Evolutionary conservation across 345 rosid genomes (phyloP).

Genomic region (Salix suchowensis): DNA sequence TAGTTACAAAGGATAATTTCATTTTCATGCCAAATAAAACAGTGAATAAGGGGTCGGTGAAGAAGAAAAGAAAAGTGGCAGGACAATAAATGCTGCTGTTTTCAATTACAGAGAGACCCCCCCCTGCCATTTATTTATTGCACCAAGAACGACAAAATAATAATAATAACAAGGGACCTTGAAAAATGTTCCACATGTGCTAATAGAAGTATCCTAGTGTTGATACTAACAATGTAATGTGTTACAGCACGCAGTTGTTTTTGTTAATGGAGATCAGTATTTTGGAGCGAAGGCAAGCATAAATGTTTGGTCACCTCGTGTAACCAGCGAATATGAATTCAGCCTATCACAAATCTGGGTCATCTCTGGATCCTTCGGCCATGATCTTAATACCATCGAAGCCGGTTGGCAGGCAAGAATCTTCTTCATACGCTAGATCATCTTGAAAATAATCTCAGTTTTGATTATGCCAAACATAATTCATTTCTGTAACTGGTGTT

Average conservation of each 20-base stretch:
- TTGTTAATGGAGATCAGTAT: conserved; percentile 33
- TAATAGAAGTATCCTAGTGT: neutral
- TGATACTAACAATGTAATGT: neutral
- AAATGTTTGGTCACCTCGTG: conserved; percentile 32
- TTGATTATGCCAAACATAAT: too few species aligned
- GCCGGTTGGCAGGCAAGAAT: conserved; percentile 37
- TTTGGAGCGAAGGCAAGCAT: conserved; percentile 33
- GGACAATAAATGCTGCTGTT: neutral
- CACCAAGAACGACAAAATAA: neutral
- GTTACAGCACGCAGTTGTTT: conserved; percentile 30
- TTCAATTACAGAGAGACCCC: neutral
- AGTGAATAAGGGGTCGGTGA: neutral
- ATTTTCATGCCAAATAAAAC: neutral
- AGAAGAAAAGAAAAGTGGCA: neutral
- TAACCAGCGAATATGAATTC: conserved; percentile 21
- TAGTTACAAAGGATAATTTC: neutral
- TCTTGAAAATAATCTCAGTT: neutral
- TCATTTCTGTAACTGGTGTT: neutral
- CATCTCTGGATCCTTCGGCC: conserved; percentile 33
- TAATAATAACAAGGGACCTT: neutral
- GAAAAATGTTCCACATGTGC: neutral
- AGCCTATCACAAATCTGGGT: conserved; percentile 35
- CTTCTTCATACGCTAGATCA: neutral
- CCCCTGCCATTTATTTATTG: conserved; percentile 8
- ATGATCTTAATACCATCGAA: conserved; percentile 34